Evolutionary conservation across 2,329 filamentous ascomycete species (phyloP), one percentile per base, ranked within the genome.

Genomic region (Beauveria sp.): DNA sequence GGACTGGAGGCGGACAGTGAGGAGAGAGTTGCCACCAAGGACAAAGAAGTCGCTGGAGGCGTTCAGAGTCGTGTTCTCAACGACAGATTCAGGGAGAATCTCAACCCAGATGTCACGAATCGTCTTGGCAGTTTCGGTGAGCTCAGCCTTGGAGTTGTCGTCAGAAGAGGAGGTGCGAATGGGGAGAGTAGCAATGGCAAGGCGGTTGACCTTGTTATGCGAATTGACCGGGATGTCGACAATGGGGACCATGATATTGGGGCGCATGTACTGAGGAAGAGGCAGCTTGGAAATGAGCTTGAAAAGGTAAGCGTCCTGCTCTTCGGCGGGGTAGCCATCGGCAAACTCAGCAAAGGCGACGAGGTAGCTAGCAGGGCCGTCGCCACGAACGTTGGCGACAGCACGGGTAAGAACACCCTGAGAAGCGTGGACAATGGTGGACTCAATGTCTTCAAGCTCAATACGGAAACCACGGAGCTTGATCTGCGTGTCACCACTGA

Each of bases 401-500:
- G 64, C 70, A 5, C 68, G 65, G 1, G 62, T 18, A 0, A 73
- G 20, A 2, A 51, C 31, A 0, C 67, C 69, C 3, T 64, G 18
- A 5, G 65, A 55, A 6, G 65, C 58, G 8, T 64, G 50, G 24
- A 73, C 20, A 2, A 74, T 65, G 2, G 63, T 64, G 2, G 54
- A 56, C 26, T 67, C 69, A 6, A 74, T 61, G 7, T 83, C 82
- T 3, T 69, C 66, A 0, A 84, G 67, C 16, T 84, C 80, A 26
- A 82, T 74, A 1, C 78, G 73, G 3, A 77, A 57, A 1, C 78
- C 79, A 2, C 72, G 69, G 1, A 83, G 67, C 65, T 82, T 82
- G 64, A 82, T 67, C 49, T 79, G 74, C 0, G 73, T 76, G 57
- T 80, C 77, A 3, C 75, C 76, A 1, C 63, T 67, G 1, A 77